A percentile compares a stretch with the other conserved stretches of the same genome.
Conservation (phyloP, 768 basidiomycete genomes). For the Hericium erinaceus region DNA sequence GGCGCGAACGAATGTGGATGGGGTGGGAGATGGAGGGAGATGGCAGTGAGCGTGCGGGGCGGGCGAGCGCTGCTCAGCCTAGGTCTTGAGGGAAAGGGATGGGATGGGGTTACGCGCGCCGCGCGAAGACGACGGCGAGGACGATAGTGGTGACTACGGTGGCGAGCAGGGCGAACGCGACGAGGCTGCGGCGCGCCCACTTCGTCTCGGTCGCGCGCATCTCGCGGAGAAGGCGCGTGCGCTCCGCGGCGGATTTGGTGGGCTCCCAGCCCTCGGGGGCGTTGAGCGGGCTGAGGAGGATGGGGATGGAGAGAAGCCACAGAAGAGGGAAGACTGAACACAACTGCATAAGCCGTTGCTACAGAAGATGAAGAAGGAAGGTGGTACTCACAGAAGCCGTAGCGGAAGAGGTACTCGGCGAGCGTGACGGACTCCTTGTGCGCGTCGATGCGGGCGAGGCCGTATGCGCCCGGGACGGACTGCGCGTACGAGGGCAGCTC, state of each 20-base stretch:
- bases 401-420: conserved; percentile 39
- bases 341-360: background rate
- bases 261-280: conserved; percentile 27
- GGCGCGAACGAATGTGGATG: background rate
- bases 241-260: conserved; percentile 29
- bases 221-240: conserved; percentile 20
- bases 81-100: background rate
- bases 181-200: conserved; percentile 34
- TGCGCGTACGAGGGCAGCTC: conserved; percentile 27
- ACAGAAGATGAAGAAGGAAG: background rate
- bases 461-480: background rate
- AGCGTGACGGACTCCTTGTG: conserved; percentile 33
- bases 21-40: background rate
- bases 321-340: conserved; percentile 38
- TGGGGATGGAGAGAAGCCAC: conserved; percentile 34
- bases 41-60: background rate
- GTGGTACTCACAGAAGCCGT: conserved; percentile 36
- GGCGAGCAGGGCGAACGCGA: conserved; percentile 16
- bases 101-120: background rate
- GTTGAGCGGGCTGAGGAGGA: conserved; percentile 32
- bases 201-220: conserved; percentile 30
- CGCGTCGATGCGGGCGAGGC: conserved; percentile 3
- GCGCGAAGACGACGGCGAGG: conserved; percentile 12
- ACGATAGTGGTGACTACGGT: conserved; percentile 13
- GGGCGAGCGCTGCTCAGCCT: background rate